Percentiles rank a stretch among this genome's conserved stretches.
These are phyloP conservation scores for Cryptosporidium bovis DNA, from an alignment of 169 alveolate genomes.

Conservation along the genomic window DNA sequence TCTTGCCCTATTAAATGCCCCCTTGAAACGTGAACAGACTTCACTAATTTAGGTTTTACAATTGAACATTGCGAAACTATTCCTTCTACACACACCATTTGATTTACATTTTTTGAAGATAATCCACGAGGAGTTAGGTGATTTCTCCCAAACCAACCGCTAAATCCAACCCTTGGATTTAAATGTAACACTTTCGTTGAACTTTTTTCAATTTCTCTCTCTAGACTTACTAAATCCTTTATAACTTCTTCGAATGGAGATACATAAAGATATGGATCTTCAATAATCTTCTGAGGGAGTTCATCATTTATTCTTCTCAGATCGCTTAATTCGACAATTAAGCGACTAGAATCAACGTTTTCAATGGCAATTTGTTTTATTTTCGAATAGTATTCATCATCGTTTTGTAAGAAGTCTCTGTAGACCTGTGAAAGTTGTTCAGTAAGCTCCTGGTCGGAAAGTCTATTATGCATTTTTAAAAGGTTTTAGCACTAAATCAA, in stretches of 20 bases:
- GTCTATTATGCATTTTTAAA: slow-evolving; percentile 33
- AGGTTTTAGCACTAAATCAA: not conserved
- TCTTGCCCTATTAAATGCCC: slow-evolving; percentile 49
- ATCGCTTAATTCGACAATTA: slow-evolving; percentile 39
- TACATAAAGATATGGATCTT: slow-evolving; percentile 82
- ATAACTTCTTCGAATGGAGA: slow-evolving; percentile 88
- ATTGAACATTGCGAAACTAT: slow-evolving; percentile 94
- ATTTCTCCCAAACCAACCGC: slow-evolving; percentile 95
- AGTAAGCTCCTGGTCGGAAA: slow-evolving; percentile 59
- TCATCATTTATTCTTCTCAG: slow-evolving; percentile 69
- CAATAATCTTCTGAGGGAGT: slow-evolving; percentile 49
- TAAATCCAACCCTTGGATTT: slow-evolving; percentile 87
- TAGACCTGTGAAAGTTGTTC: slow-evolving; percentile 55
- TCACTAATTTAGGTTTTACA: slow-evolving; percentile 91
- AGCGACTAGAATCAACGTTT: slow-evolving; percentile 47
- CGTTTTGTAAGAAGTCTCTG: slow-evolving; percentile 34
- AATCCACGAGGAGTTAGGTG: slow-evolving; percentile 98
- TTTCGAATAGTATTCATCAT: slow-evolving; percentile 69
- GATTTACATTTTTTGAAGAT: slow-evolving; percentile 89
- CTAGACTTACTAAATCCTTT: slow-evolving; percentile 83
- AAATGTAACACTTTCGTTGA: slow-evolving; percentile 39
- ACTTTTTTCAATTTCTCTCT: slow-evolving; percentile 77
- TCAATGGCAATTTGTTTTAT: slow-evolving; percentile 68
- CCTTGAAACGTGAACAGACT: slow-evolving; percentile 88
- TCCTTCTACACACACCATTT: slow-evolving; percentile 95